Conservation (phyloP, 116 monocot species). For the Dioscorea cayenensis region DNA sequence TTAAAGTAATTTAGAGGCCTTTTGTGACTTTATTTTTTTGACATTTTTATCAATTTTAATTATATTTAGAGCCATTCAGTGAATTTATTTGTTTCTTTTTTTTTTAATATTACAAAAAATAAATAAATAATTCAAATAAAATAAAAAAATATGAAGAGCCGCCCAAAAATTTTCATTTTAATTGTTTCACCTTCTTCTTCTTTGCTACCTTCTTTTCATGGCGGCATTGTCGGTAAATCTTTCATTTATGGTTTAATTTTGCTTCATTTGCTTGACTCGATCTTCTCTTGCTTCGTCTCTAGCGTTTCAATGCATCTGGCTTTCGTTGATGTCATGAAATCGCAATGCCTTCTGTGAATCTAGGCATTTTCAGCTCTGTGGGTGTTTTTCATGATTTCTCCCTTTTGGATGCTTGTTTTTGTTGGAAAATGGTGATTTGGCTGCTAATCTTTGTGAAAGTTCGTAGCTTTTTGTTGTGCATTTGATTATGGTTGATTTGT, state of each 20-base stretch:
- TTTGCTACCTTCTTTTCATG: background rate
- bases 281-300: background rate
- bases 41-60: no score
- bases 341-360: background rate
- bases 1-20: no score
- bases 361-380: background rate
- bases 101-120: no score
- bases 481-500: background rate
- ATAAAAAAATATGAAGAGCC: no score
- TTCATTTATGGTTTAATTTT: background rate
- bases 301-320: background rate
- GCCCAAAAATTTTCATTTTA: no score
- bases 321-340: background rate
- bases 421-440: no score
- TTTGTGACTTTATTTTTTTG: no score
- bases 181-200: background rate
- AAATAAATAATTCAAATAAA: no score
- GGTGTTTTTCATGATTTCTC: background rate
- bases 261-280: background rate
- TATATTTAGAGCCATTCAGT: no score
- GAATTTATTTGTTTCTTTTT: no score
- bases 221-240: background rate
- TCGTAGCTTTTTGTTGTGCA: background rate
- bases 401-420: background rate
- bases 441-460: background rate